Conservation (phyloP, 2,329 filamentous ascomycete genomes). For the Diaporthe batatas region DNA sequence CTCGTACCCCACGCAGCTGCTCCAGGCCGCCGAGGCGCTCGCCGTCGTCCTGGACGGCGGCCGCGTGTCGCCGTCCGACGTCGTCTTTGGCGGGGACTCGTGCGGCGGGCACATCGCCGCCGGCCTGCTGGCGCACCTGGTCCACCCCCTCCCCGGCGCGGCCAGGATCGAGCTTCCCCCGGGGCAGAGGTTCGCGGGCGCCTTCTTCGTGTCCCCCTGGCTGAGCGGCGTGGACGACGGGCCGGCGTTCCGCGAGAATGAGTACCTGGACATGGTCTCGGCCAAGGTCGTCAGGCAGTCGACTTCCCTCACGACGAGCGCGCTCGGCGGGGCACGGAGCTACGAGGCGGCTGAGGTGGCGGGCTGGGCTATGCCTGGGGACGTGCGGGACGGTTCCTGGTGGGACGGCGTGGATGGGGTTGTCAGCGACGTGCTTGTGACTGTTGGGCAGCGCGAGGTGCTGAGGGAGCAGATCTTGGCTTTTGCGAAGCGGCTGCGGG, state of each 20-base stretch:
- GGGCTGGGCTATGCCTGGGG: slow-evolving; percentile 49
- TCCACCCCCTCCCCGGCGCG: slow-evolving; percentile 48
- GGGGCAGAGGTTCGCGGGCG: slow-evolving; percentile 48
- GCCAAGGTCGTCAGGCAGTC: slow-evolving; percentile 2
- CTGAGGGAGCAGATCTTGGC: slow-evolving; percentile 49
- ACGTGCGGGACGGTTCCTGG: slow-evolving; percentile 47
- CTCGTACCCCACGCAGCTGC: slow-evolving; percentile 50
- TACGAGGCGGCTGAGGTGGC: slow-evolving; percentile 26
- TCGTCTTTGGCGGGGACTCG: slow-evolving; percentile 55
- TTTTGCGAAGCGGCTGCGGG: slow-evolving; percentile 46
- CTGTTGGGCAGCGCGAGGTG: slow-evolving; percentile 51
- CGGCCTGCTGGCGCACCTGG: slow-evolving; percentile 51
- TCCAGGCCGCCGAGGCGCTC: slow-evolving; percentile 51
- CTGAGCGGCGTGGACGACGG: neutral
- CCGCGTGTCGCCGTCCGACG: slow-evolving; percentile 47
- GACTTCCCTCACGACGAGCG: neutral
- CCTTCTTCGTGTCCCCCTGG: slow-evolving; percentile 47
- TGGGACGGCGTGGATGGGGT: slow-evolving; percentile 46
- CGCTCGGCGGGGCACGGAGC: neutral
- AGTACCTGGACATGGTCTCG: slow-evolving; percentile 26
- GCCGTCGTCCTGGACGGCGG: slow-evolving; percentile 49
- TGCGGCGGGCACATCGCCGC: slow-evolving; percentile 53
- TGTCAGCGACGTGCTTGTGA: slow-evolving; percentile 48
- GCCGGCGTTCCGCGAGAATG: slow-evolving; percentile 25
- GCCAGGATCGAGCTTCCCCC: slow-evolving; percentile 43